Evolutionary conservation across 768 basidiomycete genomes (phyloP), one percentile per base, ranked within the genome.

Genomic region (Pleurotus ostreatus): DNA sequence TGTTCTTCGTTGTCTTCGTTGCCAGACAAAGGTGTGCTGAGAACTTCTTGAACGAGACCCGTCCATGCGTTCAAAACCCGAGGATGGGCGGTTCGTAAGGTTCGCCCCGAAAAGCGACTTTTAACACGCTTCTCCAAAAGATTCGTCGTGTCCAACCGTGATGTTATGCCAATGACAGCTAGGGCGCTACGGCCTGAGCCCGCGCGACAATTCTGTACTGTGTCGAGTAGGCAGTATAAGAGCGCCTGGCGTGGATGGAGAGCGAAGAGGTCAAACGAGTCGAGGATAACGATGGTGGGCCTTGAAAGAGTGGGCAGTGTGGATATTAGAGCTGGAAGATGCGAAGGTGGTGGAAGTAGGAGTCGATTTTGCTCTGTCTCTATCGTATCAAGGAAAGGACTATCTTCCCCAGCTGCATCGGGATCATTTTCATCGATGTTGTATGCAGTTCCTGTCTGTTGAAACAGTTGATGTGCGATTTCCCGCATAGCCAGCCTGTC

Each of bases 51-150:
- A 46, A 82, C 74, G n/a, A 84, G 67, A 6, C 64, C 67, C 11
- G 81, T 65, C 77, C 86, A 89, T 15, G 70, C 71, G 3, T 73
- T 69, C 0, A 84, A 57, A 7, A 71, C 73, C 4, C 72, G 64
- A 2, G 86, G 84, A 12, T 89, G 82, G 0, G 84, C 79, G 5
- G 92, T 86, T 46, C 92, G 83, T 55, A 95, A 77, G 63, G 93
- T 90, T 55, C 97, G 79, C 30, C 94, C 93, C 1, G 95, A 98
- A 72, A 98, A 99, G 2, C 97, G 84, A 61, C 94, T 97, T 71
- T 98, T 97, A 49, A 99, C 97, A 44, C 97, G 81, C 69, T 99
- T 99, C 69, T 99, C 97, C 15, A 99, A 77, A 2, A 90, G 71
- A 60, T 91, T 89, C 57, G 98, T 80, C 15, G 92, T 89, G 63